These are phyloP conservation scores for Amaranthus tricolor DNA, from an alignment of 179 eudicot genomes.

Conservation along the genomic window DNA sequence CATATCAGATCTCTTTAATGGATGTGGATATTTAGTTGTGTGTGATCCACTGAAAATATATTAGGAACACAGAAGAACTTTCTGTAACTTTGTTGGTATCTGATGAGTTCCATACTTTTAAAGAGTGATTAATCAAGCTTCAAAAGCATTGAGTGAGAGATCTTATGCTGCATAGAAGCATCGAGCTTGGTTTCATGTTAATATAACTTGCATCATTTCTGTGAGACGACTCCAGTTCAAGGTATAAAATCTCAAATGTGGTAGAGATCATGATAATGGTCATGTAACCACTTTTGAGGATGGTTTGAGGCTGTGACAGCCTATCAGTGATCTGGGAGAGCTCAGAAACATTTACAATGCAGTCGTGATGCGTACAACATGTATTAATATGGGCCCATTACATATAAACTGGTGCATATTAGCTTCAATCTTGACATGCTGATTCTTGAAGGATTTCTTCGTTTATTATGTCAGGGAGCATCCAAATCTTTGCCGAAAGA, in stretches of 20 bases:
- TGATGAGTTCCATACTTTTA: neutral
- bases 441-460: neutral
- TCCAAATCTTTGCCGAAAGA: slow-evolving; percentile 61
- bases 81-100: neutral
- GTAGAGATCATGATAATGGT: too few species aligned
- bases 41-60: neutral
- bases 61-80: neutral
- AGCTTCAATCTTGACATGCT: neutral
- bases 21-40: neutral
- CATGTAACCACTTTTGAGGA: too few species aligned
- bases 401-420: neutral
- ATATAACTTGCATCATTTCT: neutral
- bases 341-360: too few species aligned
- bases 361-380: too few species aligned
- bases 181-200: neutral
- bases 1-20: neutral
- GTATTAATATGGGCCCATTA: neutral
- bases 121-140: neutral
- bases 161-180: neutral
- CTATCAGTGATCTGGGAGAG: too few species aligned
- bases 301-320: too few species aligned
- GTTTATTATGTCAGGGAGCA: slow-evolving; percentile 52
- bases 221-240: neutral
- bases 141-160: neutral
- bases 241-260: too few species aligned